Conservation (phyloP, 1,284 basidiomycete species). For the Ceratobasidium sp. region DNA sequence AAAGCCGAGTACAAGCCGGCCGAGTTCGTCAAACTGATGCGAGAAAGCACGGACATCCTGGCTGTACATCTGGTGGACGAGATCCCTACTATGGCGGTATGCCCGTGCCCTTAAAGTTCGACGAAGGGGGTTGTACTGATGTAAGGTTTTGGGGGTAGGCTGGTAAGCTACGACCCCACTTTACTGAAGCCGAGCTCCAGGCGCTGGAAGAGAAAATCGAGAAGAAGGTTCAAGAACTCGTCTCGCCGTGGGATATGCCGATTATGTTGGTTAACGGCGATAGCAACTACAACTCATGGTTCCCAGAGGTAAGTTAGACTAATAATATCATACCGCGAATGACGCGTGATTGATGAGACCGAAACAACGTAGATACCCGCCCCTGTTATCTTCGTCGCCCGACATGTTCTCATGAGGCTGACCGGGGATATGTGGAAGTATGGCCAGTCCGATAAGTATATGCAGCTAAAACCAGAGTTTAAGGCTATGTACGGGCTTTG, state of each 20-base stretch:
- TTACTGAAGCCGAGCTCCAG: slow-evolving; percentile 18
- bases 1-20: slow-evolving; percentile 14
- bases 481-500: slow-evolving; percentile 17
- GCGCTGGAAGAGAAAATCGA: slow-evolving; percentile 6
- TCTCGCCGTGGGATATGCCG: slow-evolving; percentile 12
- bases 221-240: slow-evolving; percentile 13
- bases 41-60: slow-evolving; percentile 18
- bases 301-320: slow-evolving; percentile 27
- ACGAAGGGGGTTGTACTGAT: too few relatives aligned
- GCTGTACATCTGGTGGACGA: slow-evolving; percentile 20
- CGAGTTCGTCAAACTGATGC: slow-evolving; percentile 8
- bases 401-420: slow-evolving; percentile 22
- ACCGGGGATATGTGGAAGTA: slow-evolving; percentile 35
- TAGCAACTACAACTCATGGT: slow-evolving; percentile 25
- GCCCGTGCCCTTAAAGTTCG: too few relatives aligned
- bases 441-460: slow-evolving; percentile 33
- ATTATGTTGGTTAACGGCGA: slow-evolving; percentile 22
- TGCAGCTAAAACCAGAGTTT: slow-evolving; percentile 24
- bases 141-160: neutral
- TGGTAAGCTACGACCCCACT: neutral
- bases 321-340: neutral
- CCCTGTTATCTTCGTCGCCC: slow-evolving; percentile 10
- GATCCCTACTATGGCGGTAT: slow-evolving; percentile 33
- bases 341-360: too few relatives aligned
- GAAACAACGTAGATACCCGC: neutral